Conservation (phyloP, 345 rosid species). For the Tarenaya hassleriana region DNA sequence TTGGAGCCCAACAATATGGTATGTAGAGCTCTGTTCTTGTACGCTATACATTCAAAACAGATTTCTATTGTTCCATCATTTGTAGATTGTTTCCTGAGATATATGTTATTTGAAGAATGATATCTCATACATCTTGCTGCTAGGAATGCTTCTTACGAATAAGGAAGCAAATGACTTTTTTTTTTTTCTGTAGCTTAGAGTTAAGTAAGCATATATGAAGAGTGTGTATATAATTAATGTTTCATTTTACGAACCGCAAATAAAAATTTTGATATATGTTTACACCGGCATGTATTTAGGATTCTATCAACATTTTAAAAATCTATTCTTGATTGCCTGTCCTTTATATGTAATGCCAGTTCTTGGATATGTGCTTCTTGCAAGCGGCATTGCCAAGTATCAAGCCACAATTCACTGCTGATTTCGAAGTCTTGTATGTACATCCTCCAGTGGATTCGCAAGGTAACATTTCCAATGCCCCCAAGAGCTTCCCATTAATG, state of each 20-base stretch:
- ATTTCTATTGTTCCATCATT: background rate
- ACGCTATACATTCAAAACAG: background rate
- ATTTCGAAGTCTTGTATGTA: constrained; percentile 20
- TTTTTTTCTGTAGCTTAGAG: no score
- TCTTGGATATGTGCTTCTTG: constrained; percentile 70
- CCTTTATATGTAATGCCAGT: constrained; percentile 41
- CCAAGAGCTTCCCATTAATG: background rate
- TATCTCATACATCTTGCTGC: no score
- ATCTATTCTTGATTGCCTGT: constrained; percentile 3
- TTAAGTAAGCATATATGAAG: background rate
- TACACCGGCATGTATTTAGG: background rate
- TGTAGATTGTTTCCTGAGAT: no score
- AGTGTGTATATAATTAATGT: background rate
- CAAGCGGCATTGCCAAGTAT: constrained; percentile 62
- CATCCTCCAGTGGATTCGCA: constrained; percentile 44
- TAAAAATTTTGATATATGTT: background rate
- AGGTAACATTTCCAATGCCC: constrained; percentile 43
- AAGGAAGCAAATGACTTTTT: no score
- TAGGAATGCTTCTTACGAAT: no score
- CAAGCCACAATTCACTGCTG: constrained; percentile 36
- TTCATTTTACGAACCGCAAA: constrained; percentile 9
- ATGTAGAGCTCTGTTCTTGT: constrained; percentile 24
- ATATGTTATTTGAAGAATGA: no score
- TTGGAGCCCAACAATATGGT: constrained; percentile 60
- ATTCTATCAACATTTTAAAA: constrained; percentile 8